Conservation (phyloP, 352 stramenopile species). For the Globisporangium mamillatum region DNA sequence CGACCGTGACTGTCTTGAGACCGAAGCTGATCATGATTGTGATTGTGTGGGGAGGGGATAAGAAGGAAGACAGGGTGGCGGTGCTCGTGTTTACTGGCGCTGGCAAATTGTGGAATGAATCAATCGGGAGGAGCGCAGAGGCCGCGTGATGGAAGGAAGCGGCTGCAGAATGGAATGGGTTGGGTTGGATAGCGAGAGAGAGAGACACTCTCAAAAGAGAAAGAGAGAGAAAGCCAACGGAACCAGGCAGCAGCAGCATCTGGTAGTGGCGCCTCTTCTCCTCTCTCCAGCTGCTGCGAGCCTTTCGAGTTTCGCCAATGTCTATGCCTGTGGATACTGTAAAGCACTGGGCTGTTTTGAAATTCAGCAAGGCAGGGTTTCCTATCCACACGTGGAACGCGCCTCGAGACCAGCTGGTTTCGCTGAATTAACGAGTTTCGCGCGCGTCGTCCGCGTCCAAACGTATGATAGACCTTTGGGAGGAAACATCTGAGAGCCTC, state of each 20-base stretch:
- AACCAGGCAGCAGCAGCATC: neutral
- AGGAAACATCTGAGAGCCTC: neutral
- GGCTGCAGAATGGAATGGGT: neutral
- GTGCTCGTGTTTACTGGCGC: neutral
- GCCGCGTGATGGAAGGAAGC: neutral
- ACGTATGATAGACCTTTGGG: neutral
- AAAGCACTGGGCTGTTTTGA: neutral
- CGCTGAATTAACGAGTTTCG: conserved; percentile 6
- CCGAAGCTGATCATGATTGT: conserved; percentile 10
- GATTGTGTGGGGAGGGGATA: neutral
- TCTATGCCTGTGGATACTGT: neutral
- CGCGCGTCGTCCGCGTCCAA: neutral
- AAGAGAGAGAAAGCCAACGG: neutral
- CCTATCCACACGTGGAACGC: conserved; percentile 9
- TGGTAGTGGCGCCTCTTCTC: neutral
- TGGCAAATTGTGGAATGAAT: conserved; percentile 14
- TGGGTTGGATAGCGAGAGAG: neutral
- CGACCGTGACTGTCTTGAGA: conserved; percentile 7
- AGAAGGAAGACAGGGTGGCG: neutral
- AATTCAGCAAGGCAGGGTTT: neutral
- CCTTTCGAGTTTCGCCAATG: neutral
- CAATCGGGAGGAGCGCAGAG: neutral
- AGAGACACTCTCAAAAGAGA: neutral
- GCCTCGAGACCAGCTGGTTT: conserved; percentile 5
- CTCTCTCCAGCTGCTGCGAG: neutral